Percentiles rank a stretch among this genome's conserved stretches.
Conservation (phyloP, 495 filamentous ascomycete genomes). For the Penicillium ochrochloron region DNA sequence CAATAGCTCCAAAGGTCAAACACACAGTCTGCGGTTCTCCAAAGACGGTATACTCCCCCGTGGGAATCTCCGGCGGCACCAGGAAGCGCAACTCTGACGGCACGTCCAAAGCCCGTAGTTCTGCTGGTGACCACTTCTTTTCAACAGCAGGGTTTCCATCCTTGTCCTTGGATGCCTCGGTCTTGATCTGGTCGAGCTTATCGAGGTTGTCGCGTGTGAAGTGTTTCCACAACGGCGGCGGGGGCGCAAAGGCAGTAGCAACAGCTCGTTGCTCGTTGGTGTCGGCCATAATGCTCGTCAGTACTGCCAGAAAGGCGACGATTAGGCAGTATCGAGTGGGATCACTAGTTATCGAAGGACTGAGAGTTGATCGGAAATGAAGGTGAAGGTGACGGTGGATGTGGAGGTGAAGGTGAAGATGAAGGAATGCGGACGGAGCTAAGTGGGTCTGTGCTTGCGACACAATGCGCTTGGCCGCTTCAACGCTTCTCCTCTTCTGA, state of each 20-base stretch:
- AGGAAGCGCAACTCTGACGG: constrained; percentile 78
- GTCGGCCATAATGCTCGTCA: constrained; percentile 53
- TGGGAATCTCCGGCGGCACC: constrained; percentile 78
- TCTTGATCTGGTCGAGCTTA: constrained; percentile 61
- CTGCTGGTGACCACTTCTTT: constrained; percentile 45
- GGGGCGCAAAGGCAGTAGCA: constrained; percentile 75
- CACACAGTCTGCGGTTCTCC: constrained; percentile 66
- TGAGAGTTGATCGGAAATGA: background rate
- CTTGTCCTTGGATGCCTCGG: constrained; percentile 46
- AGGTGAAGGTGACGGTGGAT: background rate
- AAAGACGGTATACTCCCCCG: constrained; percentile 77
- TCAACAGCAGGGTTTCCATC: constrained; percentile 35
- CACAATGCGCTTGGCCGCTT: constrained; percentile 1
- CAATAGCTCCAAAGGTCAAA: constrained; percentile 12
- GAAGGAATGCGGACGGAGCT: constrained; percentile 12
- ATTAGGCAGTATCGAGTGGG: background rate
- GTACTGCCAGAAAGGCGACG: background rate
- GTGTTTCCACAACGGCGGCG: constrained; percentile 86
- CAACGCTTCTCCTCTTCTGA: constrained; percentile 3
- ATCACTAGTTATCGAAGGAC: background rate
- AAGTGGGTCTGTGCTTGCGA: constrained; percentile 26
- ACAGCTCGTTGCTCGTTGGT: constrained; percentile 51
- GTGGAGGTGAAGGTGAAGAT: constrained; percentile 8
- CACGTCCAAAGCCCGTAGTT: constrained; percentile 62
- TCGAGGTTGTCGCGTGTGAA: constrained; percentile 81